Conservation (phyloP, 345 rosid species). For the Moricandia moricandioides region DNA sequence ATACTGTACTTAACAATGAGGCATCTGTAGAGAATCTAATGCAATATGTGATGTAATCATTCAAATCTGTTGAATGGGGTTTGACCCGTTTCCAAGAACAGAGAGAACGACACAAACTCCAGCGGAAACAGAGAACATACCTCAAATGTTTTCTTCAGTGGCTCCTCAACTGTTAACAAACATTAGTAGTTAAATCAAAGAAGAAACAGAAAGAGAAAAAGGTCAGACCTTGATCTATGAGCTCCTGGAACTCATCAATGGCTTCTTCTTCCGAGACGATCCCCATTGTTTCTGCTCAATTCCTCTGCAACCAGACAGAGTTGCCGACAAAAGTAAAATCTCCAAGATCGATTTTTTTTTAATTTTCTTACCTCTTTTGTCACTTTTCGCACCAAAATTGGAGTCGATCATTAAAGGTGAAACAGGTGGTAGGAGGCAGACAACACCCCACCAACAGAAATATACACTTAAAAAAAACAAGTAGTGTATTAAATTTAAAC, state of each 20-base stretch:
- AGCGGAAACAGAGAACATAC: conserved; percentile 34
- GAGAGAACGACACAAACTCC: not conserved
- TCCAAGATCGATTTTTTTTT: conserved; percentile 6
- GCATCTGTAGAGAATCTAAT: not conserved
- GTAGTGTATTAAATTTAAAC: no score
- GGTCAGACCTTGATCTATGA: conserved; percentile 67
- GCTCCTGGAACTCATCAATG: conserved; percentile 60
- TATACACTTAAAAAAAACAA: not conserved
- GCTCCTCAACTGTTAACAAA: conserved; percentile 56
- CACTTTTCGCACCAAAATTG: conserved; percentile 29
- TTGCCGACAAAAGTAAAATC: conserved; percentile 1
- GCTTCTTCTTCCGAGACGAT: conserved; percentile 53
- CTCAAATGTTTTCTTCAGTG: conserved; percentile 59
- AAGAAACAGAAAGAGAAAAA: conserved; percentile 28
- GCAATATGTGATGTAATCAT: not conserved
- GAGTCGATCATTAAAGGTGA: conserved; percentile 34
- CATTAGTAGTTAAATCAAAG: conserved; percentile 13
- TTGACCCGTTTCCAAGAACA: conserved; percentile 14
- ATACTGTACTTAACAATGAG: not conserved
- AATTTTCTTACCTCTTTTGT: not conserved
- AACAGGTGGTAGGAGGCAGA: conserved; percentile 28
- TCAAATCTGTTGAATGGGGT: conserved; percentile 7
- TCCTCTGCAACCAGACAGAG: conserved; percentile 19
- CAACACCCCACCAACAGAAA: conserved; percentile 12
- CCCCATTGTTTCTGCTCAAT: conserved; percentile 42